A percentile compares a stretch with the other conserved stretches of the same genome.
phyloP scores from a whole-genome alignment of 441 rosid species.

The Pelargonium cotyledonis region DNA sequence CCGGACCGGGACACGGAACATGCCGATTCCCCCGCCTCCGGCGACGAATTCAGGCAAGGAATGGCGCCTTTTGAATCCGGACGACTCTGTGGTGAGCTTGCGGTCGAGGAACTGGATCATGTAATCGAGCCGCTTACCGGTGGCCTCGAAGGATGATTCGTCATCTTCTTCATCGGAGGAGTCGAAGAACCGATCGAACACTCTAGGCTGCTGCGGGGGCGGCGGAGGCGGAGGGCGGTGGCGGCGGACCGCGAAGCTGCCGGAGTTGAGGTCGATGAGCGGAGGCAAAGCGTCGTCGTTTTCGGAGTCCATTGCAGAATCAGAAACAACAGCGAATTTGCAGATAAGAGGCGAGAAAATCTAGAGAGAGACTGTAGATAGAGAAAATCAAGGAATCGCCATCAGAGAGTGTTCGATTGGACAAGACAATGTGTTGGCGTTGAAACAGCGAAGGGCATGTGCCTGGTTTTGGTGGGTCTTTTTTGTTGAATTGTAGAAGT shows the following conservation, averaged over 20 bases:
- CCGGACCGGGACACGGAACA: slow-evolving; percentile 50
- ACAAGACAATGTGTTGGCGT: no score
- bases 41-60: slow-evolving; percentile 44
- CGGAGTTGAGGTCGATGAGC: neutral
- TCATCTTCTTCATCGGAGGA: slow-evolving; percentile 42
- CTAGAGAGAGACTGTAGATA: neutral
- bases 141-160: slow-evolving; percentile 41
- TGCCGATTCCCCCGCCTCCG: slow-evolving; percentile 41
- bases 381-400: no score
- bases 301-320: neutral
- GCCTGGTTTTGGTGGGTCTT: no score
- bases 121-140: slow-evolving; percentile 67
- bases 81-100: slow-evolving; percentile 46
- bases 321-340: neutral
- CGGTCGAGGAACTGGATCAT: slow-evolving; percentile 88
- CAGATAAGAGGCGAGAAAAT: neutral
- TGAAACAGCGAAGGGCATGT: no score
- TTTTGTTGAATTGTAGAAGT: no score
- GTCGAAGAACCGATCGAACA: slow-evolving; percentile 57
- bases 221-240: no score
- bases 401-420: no score
- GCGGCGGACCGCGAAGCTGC: no score
- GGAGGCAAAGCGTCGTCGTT: neutral
- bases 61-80: no score
- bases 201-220: slow-evolving; percentile 24